A percentile compares a stretch with the other conserved stretches of the same genome.
phyloP scores from a whole-genome alignment of 169 alveolate species.

The Gregarina niphandrodes region DNA sequence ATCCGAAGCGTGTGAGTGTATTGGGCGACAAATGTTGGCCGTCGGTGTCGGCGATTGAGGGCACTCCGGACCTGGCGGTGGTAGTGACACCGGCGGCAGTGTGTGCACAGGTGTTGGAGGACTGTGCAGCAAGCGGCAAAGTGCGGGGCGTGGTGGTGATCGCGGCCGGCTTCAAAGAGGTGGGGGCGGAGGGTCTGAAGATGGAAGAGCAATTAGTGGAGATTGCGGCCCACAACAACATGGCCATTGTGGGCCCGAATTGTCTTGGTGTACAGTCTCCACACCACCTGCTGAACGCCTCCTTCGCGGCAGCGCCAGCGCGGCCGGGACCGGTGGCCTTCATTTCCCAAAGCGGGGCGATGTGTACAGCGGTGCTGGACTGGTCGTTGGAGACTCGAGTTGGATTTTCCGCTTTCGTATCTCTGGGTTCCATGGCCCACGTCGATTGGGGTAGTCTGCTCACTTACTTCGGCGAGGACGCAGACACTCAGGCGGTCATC shows the following conservation, averaged over 20 bases:
- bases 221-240: constrained; percentile 18
- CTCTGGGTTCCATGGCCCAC: constrained; percentile 42
- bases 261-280: constrained; percentile 34
- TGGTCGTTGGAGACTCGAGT: constrained; percentile 36
- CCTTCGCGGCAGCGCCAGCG: constrained; percentile 25
- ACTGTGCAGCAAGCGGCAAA: constrained; percentile 24
- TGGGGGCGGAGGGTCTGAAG: constrained; percentile 24
- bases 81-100: constrained; percentile 29
- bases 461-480: constrained; percentile 33
- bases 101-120: constrained; percentile 20
- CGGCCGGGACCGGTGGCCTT: constrained; percentile 27
- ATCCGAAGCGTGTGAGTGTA: constrained; percentile 18
- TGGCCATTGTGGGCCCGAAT: constrained; percentile 37
- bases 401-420: constrained; percentile 43
- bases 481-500: constrained; percentile 24
- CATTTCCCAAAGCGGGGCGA: constrained; percentile 42
- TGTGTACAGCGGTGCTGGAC: constrained; percentile 44
- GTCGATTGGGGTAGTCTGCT: constrained; percentile 32
- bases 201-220: constrained; percentile 25
- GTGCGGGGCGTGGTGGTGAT: constrained; percentile 28
- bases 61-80: constrained; percentile 25
- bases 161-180: constrained; percentile 40
- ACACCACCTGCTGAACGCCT: constrained; percentile 27
- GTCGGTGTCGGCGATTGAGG: constrained; percentile 11
- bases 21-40: constrained; percentile 21